Evolutionary conservation across 768 basidiomycete species (phyloP).

Genomic region (Leucosporidium creatinivorum): DNA sequence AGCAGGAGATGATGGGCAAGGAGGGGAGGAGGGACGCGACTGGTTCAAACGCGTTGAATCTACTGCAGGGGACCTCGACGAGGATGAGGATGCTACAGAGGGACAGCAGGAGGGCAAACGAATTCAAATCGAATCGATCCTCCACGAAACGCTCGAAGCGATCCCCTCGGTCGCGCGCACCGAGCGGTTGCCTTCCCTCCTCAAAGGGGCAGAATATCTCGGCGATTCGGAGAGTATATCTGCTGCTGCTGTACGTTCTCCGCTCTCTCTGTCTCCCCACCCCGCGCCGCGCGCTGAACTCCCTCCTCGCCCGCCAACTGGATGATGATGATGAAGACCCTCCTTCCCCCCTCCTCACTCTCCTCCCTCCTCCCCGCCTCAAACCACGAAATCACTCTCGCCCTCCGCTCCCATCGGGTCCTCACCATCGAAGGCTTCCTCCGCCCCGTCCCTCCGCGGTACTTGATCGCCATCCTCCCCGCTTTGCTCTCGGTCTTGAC

Average conservation of each 20-base stretch:
- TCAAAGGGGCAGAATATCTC: constrained; percentile 67
- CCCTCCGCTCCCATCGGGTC: constrained; percentile 61
- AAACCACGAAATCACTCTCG: constrained; percentile 61
- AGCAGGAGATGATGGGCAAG: neutral
- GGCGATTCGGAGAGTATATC: constrained; percentile 38
- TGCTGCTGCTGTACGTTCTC: neutral
- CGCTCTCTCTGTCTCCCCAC: neutral
- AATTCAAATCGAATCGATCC: constrained; percentile 67
- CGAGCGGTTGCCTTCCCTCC: constrained; percentile 54
- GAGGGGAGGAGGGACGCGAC: neutral
- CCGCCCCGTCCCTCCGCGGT: constrained; percentile 61
- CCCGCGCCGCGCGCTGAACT: neutral
- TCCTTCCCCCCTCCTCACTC: constrained; percentile 57
- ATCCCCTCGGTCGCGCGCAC: constrained; percentile 68
- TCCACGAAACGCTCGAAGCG: constrained; percentile 78
- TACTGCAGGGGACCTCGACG: too few relatives aligned
- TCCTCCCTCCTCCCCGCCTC: constrained; percentile 68
- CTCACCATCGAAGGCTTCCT: constrained; percentile 66
- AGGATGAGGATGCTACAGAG: constrained; percentile 17
- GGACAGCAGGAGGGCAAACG: constrained; percentile 41
- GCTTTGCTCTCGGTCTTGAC: constrained; percentile 63
- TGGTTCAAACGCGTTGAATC: constrained; percentile 8
- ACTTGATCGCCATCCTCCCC: constrained; percentile 64
- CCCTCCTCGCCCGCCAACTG: neutral
- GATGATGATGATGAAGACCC: neutral